These are phyloP conservation scores for Cryptosporidium muris DNA, from an alignment of 169 alveolate genomes.

Conservation along the genomic window DNA sequence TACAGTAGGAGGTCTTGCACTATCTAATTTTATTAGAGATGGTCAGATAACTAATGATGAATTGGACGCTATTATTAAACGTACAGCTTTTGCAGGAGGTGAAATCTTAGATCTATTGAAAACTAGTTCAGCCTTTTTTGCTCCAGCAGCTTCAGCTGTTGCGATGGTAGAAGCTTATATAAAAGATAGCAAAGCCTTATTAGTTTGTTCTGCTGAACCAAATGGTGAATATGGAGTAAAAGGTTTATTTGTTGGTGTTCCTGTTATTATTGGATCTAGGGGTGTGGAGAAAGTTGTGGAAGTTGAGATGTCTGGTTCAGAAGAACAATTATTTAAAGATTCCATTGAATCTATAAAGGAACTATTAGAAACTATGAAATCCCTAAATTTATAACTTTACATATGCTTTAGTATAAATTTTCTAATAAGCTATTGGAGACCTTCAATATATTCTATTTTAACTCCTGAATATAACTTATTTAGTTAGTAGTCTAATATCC, in stretches of 20 bases:
- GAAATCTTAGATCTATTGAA: slow-evolving; percentile 76
- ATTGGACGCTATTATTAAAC: slow-evolving; percentile 76
- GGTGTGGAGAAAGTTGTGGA: slow-evolving; percentile 84
- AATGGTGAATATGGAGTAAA: slow-evolving; percentile 85
- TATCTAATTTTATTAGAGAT: slow-evolving; percentile 74
- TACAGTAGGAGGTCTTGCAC: slow-evolving; percentile 82
- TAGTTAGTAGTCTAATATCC: too few relatives aligned
- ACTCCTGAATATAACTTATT: too few relatives aligned
- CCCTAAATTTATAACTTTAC: slow-evolving; percentile 4
- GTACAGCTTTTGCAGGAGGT: slow-evolving; percentile 78
- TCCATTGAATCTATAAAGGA: slow-evolving; percentile 69
- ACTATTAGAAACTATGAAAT: slow-evolving; percentile 28
- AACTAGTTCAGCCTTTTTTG: slow-evolving; percentile 80
- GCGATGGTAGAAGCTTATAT: slow-evolving; percentile 80
- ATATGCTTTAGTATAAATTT: too few relatives aligned
- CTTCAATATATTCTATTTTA: too few relatives aligned
- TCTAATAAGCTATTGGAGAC: too few relatives aligned
- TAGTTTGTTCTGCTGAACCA: slow-evolving; percentile 83
- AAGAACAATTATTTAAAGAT: slow-evolving; percentile 74
- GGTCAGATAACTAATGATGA: slow-evolving; percentile 72
- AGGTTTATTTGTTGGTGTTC: slow-evolving; percentile 84
- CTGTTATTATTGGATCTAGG: slow-evolving; percentile 82
- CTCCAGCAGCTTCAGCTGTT: slow-evolving; percentile 80
- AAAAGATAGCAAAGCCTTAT: slow-evolving; percentile 79
- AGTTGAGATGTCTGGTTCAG: slow-evolving; percentile 79